A percentile compares a stretch with the other conserved stretches of the same genome.
phyloP scores from a whole-genome alignment of 139 green algal genomes.

The Yamagishiella unicocca region DNA sequence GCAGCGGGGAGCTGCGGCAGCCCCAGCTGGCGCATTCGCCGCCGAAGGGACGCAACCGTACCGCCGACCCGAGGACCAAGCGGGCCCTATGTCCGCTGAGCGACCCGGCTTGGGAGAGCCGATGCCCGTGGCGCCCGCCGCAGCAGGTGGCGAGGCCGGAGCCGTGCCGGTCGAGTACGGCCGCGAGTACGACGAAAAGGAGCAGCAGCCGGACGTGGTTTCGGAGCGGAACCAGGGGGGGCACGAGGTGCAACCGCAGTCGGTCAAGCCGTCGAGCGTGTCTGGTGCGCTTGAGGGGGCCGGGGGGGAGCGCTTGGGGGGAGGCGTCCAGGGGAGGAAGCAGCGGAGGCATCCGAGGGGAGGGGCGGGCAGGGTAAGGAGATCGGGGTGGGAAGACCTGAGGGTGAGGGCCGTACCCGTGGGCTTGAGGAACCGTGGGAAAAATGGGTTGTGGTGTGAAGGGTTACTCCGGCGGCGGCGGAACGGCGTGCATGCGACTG shows the following conservation, averaged over 20 bases:
- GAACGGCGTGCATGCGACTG: too few relatives aligned
- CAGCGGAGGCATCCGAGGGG: too few relatives aligned
- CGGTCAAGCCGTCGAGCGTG: background rate
- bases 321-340: too few relatives aligned
- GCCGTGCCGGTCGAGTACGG: background rate
- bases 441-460: too few relatives aligned
- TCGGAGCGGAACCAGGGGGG: background rate
- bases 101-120: conserved; percentile 4
- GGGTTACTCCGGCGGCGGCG: too few relatives aligned
- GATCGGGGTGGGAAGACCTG: too few relatives aligned
- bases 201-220: background rate
- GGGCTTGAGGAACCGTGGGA: too few relatives aligned
- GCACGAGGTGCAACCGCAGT: background rate
- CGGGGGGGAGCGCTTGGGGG: too few relatives aligned
- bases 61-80: background rate
- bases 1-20: background rate
- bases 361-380: too few relatives aligned
- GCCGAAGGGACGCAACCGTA: background rate
- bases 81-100: background rate
- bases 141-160: background rate
- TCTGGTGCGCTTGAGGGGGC: background rate
- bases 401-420: too few relatives aligned
- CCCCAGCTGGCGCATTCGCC: background rate
- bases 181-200: background rate
- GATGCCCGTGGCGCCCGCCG: background rate